Percentiles rank a stretch among this genome's conserved stretches.
Conservation (phyloP, 148 eudicot species). For the Amaranthus hypochondriacus region DNA sequence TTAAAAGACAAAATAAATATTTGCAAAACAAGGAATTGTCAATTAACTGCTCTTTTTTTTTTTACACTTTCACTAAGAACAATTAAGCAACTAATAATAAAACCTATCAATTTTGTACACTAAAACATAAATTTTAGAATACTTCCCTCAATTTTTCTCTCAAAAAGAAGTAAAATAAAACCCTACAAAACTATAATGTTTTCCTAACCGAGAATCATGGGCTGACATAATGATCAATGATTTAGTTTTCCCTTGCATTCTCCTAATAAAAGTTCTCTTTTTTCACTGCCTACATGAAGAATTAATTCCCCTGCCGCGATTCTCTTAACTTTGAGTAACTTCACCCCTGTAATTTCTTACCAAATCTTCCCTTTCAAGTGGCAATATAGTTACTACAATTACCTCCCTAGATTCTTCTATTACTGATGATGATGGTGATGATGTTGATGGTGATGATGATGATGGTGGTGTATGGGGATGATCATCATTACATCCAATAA, state of each 20-base stretch:
- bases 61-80: slow-evolving; percentile 1
- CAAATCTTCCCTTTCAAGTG: slow-evolving; percentile 52
- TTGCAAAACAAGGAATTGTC: background rate
- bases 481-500: slow-evolving; percentile 29
- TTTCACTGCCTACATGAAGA: too few species aligned
- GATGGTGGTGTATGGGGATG: slow-evolving; percentile 17
- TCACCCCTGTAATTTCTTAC: slow-evolving; percentile 34
- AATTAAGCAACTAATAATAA: background rate
- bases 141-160: background rate
- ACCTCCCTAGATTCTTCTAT: slow-evolving; percentile 10
- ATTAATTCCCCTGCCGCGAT: background rate
- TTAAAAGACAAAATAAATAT: background rate
- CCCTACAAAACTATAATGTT: background rate
- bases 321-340: background rate
- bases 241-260: too few species aligned
- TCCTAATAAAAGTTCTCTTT: too few species aligned
- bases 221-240: too few species aligned
- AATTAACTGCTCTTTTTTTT: background rate
- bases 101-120: background rate
- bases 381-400: slow-evolving; percentile 35
- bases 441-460: slow-evolving; percentile 7
- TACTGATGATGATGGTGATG: background rate
- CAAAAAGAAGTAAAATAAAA: background rate
- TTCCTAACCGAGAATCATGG: background rate
- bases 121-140: background rate